phyloP scores from a whole-genome alignment of 805 yeast genomes.

The Kluyveromyces starmeri region DNA sequence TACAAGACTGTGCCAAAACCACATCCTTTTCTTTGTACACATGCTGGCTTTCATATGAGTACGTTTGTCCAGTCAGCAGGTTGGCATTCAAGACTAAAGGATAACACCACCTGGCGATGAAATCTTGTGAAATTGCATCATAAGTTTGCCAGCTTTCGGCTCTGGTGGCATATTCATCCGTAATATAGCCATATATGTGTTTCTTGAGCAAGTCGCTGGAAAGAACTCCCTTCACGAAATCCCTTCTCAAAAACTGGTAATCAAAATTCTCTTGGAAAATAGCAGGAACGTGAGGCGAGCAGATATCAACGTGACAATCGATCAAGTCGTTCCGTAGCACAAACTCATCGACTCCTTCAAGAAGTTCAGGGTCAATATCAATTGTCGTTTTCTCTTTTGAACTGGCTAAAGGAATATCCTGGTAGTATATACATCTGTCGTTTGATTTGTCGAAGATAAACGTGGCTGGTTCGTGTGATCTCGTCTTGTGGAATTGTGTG shows the following conservation, averaged over 20 bases:
- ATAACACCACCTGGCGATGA: conserved; percentile 84
- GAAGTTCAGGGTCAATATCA: conserved; percentile 72
- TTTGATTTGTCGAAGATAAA: conserved; percentile 71
- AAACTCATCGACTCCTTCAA: conserved; percentile 66
- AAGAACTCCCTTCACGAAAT: conserved; percentile 84
- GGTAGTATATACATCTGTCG: conserved; percentile 75
- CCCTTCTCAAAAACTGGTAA: conserved; percentile 76
- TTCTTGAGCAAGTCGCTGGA: conserved; percentile 86
- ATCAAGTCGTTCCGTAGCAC: conserved; percentile 83
- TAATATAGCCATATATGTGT: conserved; percentile 79
- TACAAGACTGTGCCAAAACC: conserved; percentile 89
- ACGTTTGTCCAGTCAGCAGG: conserved; percentile 59
- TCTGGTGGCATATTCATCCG: conserved; percentile 82
- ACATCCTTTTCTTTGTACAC: conserved; percentile 84
- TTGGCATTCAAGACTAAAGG: conserved; percentile 88
- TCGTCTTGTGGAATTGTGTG: conserved; percentile 71
- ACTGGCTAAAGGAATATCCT: conserved; percentile 52
- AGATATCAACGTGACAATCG: conserved; percentile 94
- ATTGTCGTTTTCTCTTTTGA: conserved; percentile 42
- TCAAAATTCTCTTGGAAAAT: conserved; percentile 95
- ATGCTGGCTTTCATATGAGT: conserved; percentile 73
- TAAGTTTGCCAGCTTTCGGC: conserved; percentile 95
- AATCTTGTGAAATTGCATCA: conserved; percentile 83
- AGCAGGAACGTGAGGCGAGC: conserved; percentile 90
- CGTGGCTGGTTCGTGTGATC: conserved; percentile 79